These are phyloP conservation scores for Acrodontium crateriforme DNA, from an alignment of 2,329 filamentous ascomycete genomes.

Conservation along the genomic window DNA sequence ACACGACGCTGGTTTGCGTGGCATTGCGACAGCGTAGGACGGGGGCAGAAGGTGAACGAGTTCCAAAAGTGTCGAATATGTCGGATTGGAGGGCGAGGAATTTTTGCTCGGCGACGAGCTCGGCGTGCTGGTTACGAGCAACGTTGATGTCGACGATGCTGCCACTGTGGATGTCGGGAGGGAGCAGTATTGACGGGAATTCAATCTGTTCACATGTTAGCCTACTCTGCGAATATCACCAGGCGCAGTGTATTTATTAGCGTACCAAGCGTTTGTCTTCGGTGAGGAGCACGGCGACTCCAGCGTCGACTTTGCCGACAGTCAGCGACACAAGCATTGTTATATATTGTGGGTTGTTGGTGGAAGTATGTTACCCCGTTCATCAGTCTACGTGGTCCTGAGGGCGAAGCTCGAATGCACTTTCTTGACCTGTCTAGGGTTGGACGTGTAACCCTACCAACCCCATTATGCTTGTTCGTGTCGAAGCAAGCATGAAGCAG, in stretches of 20 bases:
- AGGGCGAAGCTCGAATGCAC: too few relatives aligned
- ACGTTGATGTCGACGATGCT: slow-evolving; percentile 98
- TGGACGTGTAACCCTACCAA: too few relatives aligned
- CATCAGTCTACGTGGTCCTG: too few relatives aligned
- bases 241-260: slow-evolving; percentile 11
- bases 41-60: slow-evolving; percentile 60
- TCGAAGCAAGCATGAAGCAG: too few relatives aligned
- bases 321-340: slow-evolving; percentile 93
- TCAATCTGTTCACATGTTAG: slow-evolving; percentile 56
- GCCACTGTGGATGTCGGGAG: slow-evolving; percentile 85
- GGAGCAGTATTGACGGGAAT: slow-evolving; percentile 93
- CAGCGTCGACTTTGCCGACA: slow-evolving; percentile 97
- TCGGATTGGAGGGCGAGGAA: slow-evolving; percentile 80
- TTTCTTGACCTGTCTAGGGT: too few relatives aligned
- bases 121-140: slow-evolving; percentile 67
- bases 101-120: slow-evolving; percentile 56
- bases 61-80: slow-evolving; percentile 78
- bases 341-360: too few relatives aligned
- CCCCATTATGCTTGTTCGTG: too few relatives aligned
- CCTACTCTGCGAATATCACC: background rate
- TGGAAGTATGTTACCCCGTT: too few relatives aligned
- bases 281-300: slow-evolving; percentile 90
- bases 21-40: slow-evolving; percentile 86
- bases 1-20: slow-evolving; percentile 93
- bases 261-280: slow-evolving; percentile 90